Conservation (phyloP, 169 alveolate species). For the Theileria equi region DNA sequence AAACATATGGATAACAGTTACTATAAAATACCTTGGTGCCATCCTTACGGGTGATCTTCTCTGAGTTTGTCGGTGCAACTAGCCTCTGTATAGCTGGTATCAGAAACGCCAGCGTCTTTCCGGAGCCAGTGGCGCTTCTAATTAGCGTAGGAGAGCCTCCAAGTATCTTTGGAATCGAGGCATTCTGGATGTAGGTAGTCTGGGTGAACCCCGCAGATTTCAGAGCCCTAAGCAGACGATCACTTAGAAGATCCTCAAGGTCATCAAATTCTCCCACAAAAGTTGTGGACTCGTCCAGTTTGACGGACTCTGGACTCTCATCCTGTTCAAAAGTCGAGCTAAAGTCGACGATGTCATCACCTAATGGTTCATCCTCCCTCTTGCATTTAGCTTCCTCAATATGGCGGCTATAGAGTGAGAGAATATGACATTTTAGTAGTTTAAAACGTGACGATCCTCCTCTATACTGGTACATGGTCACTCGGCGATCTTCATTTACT, state of each 20-base stretch:
- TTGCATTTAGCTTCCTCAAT: not conserved
- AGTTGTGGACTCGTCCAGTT: constrained; percentile 36
- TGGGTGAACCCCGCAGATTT: constrained; percentile 67
- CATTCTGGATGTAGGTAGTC: constrained; percentile 93
- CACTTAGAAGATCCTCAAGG: constrained; percentile 14
- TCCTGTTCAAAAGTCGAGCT: not conserved
- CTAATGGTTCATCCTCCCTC: not conserved
- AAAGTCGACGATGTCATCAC: not conserved
- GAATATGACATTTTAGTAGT: constrained; percentile 3
- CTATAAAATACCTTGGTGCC: constrained; percentile 42
- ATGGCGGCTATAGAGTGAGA: not conserved
- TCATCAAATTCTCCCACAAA: constrained; percentile 22
- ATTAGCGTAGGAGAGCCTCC: constrained; percentile 95
- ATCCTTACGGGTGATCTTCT: constrained; percentile 48
- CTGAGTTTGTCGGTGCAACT: constrained; percentile 62
- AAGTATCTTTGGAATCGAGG: constrained; percentile 92
- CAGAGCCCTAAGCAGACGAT: constrained; percentile 46
- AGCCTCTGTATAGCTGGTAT: constrained; percentile 95
- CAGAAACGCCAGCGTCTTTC: constrained; percentile 97
- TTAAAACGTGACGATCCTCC: constrained; percentile 29
- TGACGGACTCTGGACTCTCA: constrained; percentile 8
- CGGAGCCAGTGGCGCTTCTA: constrained; percentile 97
- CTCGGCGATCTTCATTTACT: too few species aligned
- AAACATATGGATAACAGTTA: not conserved
- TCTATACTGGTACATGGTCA: not conserved